Base-by-base conservation (phyloP, 1,284 basidiomycete genomes). In the Coniferiporia weirii region DNA sequence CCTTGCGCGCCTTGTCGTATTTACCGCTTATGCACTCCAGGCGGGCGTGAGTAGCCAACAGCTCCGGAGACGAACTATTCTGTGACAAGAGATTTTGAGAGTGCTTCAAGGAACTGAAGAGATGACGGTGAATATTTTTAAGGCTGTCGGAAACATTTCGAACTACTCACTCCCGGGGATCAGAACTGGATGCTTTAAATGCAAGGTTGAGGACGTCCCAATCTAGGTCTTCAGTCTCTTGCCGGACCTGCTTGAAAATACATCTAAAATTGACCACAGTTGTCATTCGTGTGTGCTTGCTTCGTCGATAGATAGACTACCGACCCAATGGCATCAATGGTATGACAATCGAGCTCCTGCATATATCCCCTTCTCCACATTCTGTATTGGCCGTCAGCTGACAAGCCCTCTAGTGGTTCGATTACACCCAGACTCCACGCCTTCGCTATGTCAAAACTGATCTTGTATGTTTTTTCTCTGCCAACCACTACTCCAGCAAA, bases 11-110 rank as follows among this genome's bases (percentile, higher is more conserved):
- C 7, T 91, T 88, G 47, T 83, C 79, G 4, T 79, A 60, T 57
- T 85, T 86, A 13, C 85, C 86, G 8, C 90, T 83, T 54, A 87
- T 75, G 32, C 83, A 79, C 68, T 95, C 90, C 19, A 97, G 76
- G 32, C 84, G 83, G 7, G 91, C 93, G 72, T 96, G 94, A 2
- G 81, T 81, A 46, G 82, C 80, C 93, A 95, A 97, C 48, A 87
- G 84, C 0, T 74, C 70, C 27, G 93, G 69, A 13, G 93, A 92
- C 50, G 86, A 79, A 15, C 81, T 83, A 52, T 82, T 75, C 1
- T 67, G 69, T 0, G 88, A 81, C 13, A 97, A 79, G 17, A 93
- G 75, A 0, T 72, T 70, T 60, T 89, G 90, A 9, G 92, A 94
- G 32, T 84, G 71, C 69, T 89, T 93, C 54, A 85, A 64, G 7